Evolutionary conservation across 768 basidiomycete genomes (phyloP), one percentile per base, ranked within the genome.

Genomic region (Phaeolepiota aurea): DNA sequence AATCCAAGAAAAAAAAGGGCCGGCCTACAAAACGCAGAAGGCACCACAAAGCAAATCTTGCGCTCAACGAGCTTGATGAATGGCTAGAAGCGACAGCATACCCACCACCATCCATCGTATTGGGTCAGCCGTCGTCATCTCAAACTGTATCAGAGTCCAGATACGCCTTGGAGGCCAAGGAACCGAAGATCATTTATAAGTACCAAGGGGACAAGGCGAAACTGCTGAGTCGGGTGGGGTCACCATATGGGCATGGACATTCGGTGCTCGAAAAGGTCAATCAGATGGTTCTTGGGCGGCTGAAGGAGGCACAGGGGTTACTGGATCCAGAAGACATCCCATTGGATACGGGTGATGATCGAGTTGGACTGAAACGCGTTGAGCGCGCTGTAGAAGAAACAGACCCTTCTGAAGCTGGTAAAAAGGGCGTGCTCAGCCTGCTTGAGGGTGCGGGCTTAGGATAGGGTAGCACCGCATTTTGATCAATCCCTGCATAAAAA

Each of bases 21-120:
- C 71, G 83, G 0, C 81, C 80, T 1, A 68, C 78, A 3, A 79
- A 65, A 48, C 69, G 74, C 3, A 82, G 82, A 34, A 78, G 71
- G 54, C 59, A 59, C 3, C 71, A 69, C 48, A 79, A 71, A 55
- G 72, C 73, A 3, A 70, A 71, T 48, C 61, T 65, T 5, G 68
- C 74, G 0, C 50, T 81, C 1, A 62, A 61, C 3, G 60, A 62
- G 3, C 54, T 86, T 45, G 72, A 75, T 15, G 61, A 58, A 38
- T 73, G 72, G 72, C 53, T 78, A 20, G 64, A 68, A 39, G 63
- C 65, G 42, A 64, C 42, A 32, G 36, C 54, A 16, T 18, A 44
- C 18, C 23, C 38, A 38, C 15, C 19, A 3, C 9, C 37, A 28
- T 36, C 25, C 12, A 4, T 38, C 46, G 20, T 39, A 14, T 9